Evolutionary conservation across 768 basidiomycete species (phyloP).

Genomic region (Lactarius psammicola): DNA sequence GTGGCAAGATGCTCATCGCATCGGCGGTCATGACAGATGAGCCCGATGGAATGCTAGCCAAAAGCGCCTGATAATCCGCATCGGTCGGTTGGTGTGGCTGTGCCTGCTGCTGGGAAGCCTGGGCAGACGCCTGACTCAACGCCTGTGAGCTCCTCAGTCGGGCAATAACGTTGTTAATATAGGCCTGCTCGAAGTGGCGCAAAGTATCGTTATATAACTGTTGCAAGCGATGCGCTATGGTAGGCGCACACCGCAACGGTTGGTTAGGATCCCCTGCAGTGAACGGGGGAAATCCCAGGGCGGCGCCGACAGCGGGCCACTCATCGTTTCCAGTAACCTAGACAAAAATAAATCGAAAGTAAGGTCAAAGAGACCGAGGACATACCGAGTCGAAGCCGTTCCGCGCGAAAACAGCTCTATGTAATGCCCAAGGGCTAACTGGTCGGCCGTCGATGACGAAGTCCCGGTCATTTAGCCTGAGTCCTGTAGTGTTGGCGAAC

Average conservation of each 20-base stretch:
- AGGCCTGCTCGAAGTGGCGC: slow-evolving; percentile 19
- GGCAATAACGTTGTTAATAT: not conserved
- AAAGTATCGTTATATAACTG: slow-evolving; percentile 12
- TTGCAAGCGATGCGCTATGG: slow-evolving; percentile 8
- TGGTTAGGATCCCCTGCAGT: slow-evolving; percentile 1
- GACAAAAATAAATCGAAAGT: not conserved
- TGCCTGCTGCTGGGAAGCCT: slow-evolving; percentile 9
- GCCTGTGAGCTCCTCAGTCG: slow-evolving; percentile 3
- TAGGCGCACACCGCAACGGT: slow-evolving; percentile 11
- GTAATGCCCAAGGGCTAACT: slow-evolving; percentile 17
- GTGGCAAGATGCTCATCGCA: slow-evolving; percentile 22
- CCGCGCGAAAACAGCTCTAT: slow-evolving; percentile 9
- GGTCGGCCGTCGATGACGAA: slow-evolving; percentile 4
- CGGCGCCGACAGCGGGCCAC: slow-evolving; percentile 16
- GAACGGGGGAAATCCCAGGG: slow-evolving; percentile 15
- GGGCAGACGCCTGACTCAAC: slow-evolving; percentile 1
- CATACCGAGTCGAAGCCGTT: slow-evolving; percentile 16
- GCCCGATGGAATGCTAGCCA: slow-evolving; percentile 7
- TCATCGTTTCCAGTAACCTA: slow-evolving; percentile 19
- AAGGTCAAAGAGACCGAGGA: not conserved
- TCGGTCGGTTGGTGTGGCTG: slow-evolving; percentile 20
- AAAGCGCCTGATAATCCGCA: slow-evolving; percentile 21
- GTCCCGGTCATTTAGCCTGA: slow-evolving; percentile 13
- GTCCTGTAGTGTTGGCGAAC: not conserved
- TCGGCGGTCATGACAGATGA: slow-evolving; percentile 1